Conservation (phyloP, 495 filamentous ascomycete species). For the Xylaria acuta region DNA sequence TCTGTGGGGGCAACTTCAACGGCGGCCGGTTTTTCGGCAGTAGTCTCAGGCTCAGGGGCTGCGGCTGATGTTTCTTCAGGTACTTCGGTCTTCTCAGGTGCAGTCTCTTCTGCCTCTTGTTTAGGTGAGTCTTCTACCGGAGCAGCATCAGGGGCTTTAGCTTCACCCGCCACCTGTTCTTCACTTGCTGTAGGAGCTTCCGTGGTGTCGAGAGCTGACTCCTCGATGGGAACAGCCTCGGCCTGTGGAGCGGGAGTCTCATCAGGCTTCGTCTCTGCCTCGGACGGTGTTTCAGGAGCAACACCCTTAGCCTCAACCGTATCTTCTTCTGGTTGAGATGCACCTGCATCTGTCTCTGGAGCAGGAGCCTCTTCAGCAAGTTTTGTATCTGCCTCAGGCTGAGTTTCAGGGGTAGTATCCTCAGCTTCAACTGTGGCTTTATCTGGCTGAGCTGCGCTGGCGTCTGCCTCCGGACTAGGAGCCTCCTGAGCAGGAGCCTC, state of each 20-base stretch:
- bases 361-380: background rate
- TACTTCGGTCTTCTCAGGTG: background rate
- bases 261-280: background rate
- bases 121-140: background rate
- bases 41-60: conserved; percentile 10
- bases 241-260: background rate
- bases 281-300: background rate
- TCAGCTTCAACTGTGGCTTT: background rate
- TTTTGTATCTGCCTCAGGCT: background rate
- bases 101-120: conserved; percentile 1
- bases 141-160: background rate
- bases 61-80: background rate
- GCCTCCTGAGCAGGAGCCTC: background rate
- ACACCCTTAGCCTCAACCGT: background rate
- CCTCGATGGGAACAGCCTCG: conserved; percentile 16
- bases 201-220: conserved; percentile 4
- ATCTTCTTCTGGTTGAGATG: background rate
- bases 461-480: background rate
- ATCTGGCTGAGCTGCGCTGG: background rate
- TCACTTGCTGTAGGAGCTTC: conserved; percentile 9
- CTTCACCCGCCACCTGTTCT: conserved; percentile 2
- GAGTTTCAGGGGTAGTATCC: background rate
- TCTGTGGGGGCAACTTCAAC: background rate
- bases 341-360: background rate
- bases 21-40: conserved; percentile 15